Conservation (phyloP, 2,329 filamentous ascomycete species). For the Aspergillus pseudoglaucus region DNA sequence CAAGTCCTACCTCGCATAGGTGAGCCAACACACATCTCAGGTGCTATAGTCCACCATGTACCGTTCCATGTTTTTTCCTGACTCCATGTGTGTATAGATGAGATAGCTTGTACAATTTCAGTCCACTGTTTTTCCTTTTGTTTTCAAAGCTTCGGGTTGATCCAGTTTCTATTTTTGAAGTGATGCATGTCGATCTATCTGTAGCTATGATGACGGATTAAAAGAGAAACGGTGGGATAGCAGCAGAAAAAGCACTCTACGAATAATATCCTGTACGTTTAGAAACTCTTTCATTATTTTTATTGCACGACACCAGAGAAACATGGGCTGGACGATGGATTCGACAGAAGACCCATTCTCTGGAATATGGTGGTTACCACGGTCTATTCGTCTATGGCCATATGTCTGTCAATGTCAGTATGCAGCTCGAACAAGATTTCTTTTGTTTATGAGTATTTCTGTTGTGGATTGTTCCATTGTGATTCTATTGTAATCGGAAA, state of each 20-base stretch:
- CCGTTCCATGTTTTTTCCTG: slow-evolving; percentile 27
- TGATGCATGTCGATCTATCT: slow-evolving; percentile 13
- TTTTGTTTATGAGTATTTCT: slow-evolving; percentile 20
- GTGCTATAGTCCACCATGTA: slow-evolving; percentile 27
- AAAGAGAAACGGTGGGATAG: slow-evolving; percentile 18
- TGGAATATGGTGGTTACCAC: neutral
- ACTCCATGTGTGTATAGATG: slow-evolving; percentile 38
- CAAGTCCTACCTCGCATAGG: slow-evolving; percentile 70
- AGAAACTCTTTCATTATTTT: slow-evolving; percentile 23
- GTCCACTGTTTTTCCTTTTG: slow-evolving; percentile 33
- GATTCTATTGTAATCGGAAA: no score
- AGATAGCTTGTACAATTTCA: slow-evolving; percentile 43
- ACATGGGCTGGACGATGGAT: slow-evolving; percentile 21
- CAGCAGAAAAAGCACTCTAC: slow-evolving; percentile 22
- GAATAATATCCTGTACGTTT: slow-evolving; percentile 39
- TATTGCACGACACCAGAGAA: slow-evolving; percentile 18
- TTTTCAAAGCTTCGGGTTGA: slow-evolving; percentile 13
- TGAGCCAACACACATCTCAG: slow-evolving; percentile 29
- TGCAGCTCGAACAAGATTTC: slow-evolving; percentile 27
- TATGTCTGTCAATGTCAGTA: slow-evolving; percentile 14
- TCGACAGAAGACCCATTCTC: slow-evolving; percentile 6
- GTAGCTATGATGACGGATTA: slow-evolving; percentile 20
- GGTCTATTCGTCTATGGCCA: neutral
- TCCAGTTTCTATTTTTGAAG: slow-evolving; percentile 8
- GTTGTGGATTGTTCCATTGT: no score